Percentiles rank a stretch among this genome's conserved stretches.
Conservation (phyloP, 163 green algal genomes). For the Trebouxiophyceae sp. region DNA sequence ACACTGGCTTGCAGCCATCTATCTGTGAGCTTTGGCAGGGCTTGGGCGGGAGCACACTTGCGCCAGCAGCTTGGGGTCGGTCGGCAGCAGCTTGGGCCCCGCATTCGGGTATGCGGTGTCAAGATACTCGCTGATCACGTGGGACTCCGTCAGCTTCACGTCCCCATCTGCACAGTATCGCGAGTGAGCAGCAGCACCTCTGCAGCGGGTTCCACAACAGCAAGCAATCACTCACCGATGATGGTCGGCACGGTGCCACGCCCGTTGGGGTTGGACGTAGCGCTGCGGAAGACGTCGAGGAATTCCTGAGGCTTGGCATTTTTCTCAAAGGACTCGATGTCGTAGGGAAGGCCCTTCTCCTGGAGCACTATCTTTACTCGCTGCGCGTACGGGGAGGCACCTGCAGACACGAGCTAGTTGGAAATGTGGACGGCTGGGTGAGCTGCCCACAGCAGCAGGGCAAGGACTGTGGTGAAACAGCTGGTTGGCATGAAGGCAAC, state of each 20-base stretch:
- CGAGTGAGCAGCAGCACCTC: neutral
- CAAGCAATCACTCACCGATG: neutral
- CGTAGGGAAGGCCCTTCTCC: neutral
- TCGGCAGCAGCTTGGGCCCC: neutral
- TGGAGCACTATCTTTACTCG: no score
- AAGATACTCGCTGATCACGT: neutral
- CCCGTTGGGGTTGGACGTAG: neutral
- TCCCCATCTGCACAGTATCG: neutral
- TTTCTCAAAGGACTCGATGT: neutral
- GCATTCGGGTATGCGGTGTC: neutral
- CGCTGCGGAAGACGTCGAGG: neutral
- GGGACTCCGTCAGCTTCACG: neutral
- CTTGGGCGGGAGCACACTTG: no score
- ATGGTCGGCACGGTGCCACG: neutral
- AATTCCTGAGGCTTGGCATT: neutral
- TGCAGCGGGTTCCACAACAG: neutral
- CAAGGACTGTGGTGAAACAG: no score
- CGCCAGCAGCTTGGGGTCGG: neutral
- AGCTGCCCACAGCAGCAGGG: no score
- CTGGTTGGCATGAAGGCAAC: no score
- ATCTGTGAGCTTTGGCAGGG: neutral
- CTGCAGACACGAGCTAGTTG: no score
- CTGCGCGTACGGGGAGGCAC: no score
- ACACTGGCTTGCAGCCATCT: neutral
- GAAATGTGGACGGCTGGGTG: no score